A percentile compares a stretch with the other conserved stretches of the same genome.
Evolutionary conservation across 345 rosid species (phyloP).

Genomic region (Lepidium didymum): DNA sequence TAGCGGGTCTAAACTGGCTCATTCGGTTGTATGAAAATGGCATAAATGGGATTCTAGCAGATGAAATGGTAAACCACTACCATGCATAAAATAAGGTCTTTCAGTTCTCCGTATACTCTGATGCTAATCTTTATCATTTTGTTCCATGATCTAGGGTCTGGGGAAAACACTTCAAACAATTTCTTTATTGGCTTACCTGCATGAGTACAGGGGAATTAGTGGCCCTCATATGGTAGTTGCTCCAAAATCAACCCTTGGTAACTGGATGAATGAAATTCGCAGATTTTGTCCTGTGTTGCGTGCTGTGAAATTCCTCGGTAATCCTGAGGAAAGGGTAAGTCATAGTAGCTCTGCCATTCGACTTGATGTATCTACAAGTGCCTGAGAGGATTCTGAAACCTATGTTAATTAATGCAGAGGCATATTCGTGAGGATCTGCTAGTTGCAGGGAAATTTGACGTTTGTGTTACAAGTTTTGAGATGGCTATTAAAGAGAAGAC

Average conservation of each 20-base stretch:
- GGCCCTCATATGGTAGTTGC: conserved; percentile 99
- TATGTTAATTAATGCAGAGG: conserved; percentile 36
- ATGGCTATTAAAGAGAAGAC: conserved; percentile 95
- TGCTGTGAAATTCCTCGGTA: conserved; percentile 92
- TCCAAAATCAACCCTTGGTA: conserved; percentile 98
- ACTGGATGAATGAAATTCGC: conserved; percentile 98
- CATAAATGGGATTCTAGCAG: conserved; percentile 94
- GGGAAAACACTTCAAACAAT: conserved; percentile 99
- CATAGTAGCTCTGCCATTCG: not conserved
- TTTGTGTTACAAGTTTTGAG: conserved; percentile 93
- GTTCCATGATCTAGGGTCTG: conserved; percentile 56
- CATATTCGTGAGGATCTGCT: conserved; percentile 79
- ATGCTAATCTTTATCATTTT: not conserved
- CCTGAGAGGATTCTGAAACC: not conserved
- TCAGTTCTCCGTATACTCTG: not conserved
- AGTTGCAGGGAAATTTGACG: conserved; percentile 88
- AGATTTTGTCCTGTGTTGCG: conserved; percentile 89
- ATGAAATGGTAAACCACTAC: conserved; percentile 67
- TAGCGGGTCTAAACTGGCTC: conserved; percentile 97
- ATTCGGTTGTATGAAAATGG: conserved; percentile 94
- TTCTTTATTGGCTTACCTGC: conserved; percentile 86
- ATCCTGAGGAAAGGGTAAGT: conserved; percentile 94
- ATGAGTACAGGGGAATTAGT: conserved; percentile 87
- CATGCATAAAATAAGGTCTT: conserved; percentile 30
- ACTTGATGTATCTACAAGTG: not conserved